Evolutionary conservation across 1,139 yeast species (phyloP), one percentile per base, ranked within the genome.

Genomic region (Hansenula lynferdii): DNA sequence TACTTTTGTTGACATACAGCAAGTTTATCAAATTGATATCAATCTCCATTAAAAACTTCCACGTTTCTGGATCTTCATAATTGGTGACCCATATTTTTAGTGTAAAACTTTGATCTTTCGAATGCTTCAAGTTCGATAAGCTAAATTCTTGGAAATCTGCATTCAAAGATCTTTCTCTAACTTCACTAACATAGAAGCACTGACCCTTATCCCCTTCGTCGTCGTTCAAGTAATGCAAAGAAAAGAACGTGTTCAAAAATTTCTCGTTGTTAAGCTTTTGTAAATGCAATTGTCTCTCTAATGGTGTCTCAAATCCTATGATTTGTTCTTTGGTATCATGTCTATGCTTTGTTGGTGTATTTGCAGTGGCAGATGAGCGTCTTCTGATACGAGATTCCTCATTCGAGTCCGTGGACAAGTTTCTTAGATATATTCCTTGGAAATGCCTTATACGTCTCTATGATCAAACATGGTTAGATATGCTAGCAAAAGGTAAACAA

Each of bases 171-270:
- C 58, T 43, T 5, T 50, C 39, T 11, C 55, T 54, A 8, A 58
- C 51, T 42, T 72, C 70, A 43, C 75, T 69, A 6, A 69, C 57
- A 37, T 68, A 69, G 31, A 70, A 60, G 0, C 71, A 69, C 9
- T 17, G 12, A 8, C n/a, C n/a, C n/a, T n/a, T n/a, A n/a, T 39
- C 41, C 8, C 47, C 50, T 7, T 54, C 50, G 14, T 5, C 16
- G 11, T 37, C 22, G 8, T 31, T n/a, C 9, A 57, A 49, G 8
- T 51, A 51, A 39, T 66, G 69, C 7, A 69, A 29, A 0, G 69
- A 62, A 36, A 60, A 61, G 45, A 67, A 65, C 6, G 59, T 57
- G 37, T 67, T 65, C 5, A 60, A 47, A 35, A 68, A 57, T 14
- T 52, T 51, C 10, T 48, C 44, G 8, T 47, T 38, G 42, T 62